Percentiles rank a stretch among this genome's conserved stretches.
These are phyloP conservation scores for Juncus inflexus DNA, from an alignment of 176 grass and related monocot species.

Conservation along the genomic window DNA sequence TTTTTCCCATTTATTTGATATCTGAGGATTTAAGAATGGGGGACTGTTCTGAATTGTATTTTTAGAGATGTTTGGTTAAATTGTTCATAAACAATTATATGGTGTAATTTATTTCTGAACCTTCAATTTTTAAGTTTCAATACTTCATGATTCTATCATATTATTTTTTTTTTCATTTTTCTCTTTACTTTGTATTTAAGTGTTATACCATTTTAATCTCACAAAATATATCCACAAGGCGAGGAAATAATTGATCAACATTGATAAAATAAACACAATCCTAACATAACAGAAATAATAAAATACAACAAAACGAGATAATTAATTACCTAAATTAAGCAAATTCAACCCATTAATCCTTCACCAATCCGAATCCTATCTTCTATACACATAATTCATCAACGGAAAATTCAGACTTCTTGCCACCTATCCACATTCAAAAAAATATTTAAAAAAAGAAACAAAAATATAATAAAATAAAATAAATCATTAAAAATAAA, in stretches of 20 bases:
- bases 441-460: constrained; percentile 20
- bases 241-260: not conserved
- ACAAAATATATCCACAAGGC: not conserved
- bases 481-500: constrained; percentile 17
- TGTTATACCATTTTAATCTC: too few relatives aligned
- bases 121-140: constrained; percentile 24
- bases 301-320: not conserved
- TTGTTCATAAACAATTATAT: constrained; percentile 26
- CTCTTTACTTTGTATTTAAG: too few relatives aligned
- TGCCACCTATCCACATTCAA: constrained; percentile 61
- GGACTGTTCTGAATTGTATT: constrained; percentile 18
- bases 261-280: not conserved
- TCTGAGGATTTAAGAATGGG: constrained; percentile 37
- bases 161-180: constrained; percentile 3
- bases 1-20: constrained; percentile 31
- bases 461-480: constrained; percentile 25
- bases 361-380: constrained; percentile 42
- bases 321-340: constrained; percentile 8
- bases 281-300: not conserved
- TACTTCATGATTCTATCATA: not conserved
- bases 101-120: constrained; percentile 12
- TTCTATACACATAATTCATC: constrained; percentile 93
- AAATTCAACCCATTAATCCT: constrained; percentile 18
- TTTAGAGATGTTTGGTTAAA: constrained; percentile 37
- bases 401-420: constrained; percentile 83